These are phyloP conservation scores for Mesembryanthemum crystallinum DNA, from an alignment of 148 eudicot genomes.

Conservation along the genomic window DNA sequence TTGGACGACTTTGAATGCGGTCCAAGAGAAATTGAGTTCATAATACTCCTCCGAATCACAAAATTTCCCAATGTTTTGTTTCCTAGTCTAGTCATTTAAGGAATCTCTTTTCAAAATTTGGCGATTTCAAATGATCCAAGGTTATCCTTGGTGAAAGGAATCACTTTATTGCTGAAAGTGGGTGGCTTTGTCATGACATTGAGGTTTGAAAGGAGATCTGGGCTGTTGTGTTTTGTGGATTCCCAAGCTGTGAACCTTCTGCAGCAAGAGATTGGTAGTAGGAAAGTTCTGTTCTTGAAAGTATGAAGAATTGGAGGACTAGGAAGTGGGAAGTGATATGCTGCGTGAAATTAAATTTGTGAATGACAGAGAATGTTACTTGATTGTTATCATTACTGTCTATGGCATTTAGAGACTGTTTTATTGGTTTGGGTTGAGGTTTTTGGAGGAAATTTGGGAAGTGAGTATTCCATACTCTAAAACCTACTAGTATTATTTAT, in stretches of 20 bases:
- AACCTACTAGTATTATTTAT: too few relatives aligned
- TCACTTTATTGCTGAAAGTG: neutral
- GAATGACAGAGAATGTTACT: neutral
- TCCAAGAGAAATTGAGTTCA: too few relatives aligned
- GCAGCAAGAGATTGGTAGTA: neutral
- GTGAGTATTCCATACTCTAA: neutral
- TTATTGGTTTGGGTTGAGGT: neutral
- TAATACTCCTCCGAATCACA: too few relatives aligned
- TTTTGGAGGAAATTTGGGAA: neutral
- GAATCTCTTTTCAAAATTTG: too few relatives aligned
- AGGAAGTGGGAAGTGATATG: neutral
- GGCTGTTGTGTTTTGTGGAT: neutral
- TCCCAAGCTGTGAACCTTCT: neutral
- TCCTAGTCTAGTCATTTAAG: too few relatives aligned
- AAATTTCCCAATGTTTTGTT: too few relatives aligned
- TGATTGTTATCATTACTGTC: neutral
- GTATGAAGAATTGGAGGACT: neutral
- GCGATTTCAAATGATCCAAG: neutral
- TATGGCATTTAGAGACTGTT: neutral
- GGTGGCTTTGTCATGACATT: neutral
- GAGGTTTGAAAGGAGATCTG: neutral
- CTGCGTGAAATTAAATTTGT: neutral
- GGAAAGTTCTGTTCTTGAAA: neutral
- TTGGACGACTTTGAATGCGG: too few relatives aligned
- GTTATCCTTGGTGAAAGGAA: neutral